A percentile compares a stretch with the other conserved stretches of the same genome.
Conservation (phyloP, 495 filamentous ascomycete genomes). For the Aspergillus biplanus region DNA sequence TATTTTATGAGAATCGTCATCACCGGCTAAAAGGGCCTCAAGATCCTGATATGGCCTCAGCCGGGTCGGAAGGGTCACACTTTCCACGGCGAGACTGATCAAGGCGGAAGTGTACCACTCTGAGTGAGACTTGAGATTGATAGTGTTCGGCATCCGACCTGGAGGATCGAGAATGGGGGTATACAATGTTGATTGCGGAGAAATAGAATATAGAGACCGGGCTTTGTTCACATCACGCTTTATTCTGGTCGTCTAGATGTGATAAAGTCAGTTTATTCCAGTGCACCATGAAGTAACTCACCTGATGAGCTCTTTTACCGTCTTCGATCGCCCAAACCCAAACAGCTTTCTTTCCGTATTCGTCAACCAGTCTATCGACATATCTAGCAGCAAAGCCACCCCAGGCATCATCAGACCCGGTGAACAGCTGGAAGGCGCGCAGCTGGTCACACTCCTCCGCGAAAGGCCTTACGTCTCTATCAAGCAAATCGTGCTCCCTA, state of each 20-base stretch:
- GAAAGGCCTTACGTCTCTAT: slow-evolving; percentile 84
- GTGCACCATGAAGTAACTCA: slow-evolving; percentile 38
- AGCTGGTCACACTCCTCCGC: slow-evolving; percentile 92
- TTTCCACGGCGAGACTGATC: slow-evolving; percentile 78
- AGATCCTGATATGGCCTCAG: slow-evolving; percentile 65
- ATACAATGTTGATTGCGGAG: slow-evolving; percentile 74
- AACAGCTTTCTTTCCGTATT: slow-evolving; percentile 82
- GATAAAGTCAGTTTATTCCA: slow-evolving; percentile 37
- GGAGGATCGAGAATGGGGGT: slow-evolving; percentile 73
- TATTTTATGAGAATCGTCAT: slow-evolving; percentile 75
- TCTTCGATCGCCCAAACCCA: slow-evolving; percentile 86
- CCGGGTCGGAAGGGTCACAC: slow-evolving; percentile 74
- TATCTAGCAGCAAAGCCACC: slow-evolving; percentile 83
- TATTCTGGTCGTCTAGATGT: slow-evolving; percentile 39
- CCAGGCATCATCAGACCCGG: slow-evolving; percentile 87
- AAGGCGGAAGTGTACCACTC: slow-evolving; percentile 83
- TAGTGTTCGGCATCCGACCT: slow-evolving; percentile 55
- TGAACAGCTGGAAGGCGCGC: slow-evolving; percentile 83
- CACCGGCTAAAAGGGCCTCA: slow-evolving; percentile 71
- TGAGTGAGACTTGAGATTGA: slow-evolving; percentile 66
- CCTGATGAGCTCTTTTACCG: slow-evolving; percentile 58
- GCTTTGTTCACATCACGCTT: slow-evolving; percentile 70
- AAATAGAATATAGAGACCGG: slow-evolving; percentile 65
- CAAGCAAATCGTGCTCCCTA: slow-evolving; percentile 82
- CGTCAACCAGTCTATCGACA: slow-evolving; percentile 80